phyloP scores from a whole-genome alignment of 2,329 filamentous ascomycete genomes.

The Trematosphaeria pertusa region DNA sequence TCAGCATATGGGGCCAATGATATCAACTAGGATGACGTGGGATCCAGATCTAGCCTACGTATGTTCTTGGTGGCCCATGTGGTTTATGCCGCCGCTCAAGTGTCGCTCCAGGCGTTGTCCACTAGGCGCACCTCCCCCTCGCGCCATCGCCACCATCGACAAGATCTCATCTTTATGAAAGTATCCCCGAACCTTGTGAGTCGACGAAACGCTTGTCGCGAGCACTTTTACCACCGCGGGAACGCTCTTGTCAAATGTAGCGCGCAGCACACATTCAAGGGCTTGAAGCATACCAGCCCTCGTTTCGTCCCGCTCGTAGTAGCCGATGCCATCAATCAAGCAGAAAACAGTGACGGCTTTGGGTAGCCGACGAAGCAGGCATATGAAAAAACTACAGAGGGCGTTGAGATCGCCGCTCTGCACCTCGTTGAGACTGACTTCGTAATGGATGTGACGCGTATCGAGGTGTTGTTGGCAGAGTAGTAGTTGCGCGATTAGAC shows the following conservation, averaged over 20 bases:
- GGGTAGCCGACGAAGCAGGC: background rate
- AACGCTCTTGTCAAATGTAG: background rate
- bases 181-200: background rate
- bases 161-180: no score
- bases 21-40: no score
- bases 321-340: background rate
- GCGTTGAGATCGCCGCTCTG: background rate
- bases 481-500: constrained; percentile 13
- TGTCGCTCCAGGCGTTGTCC: no score
- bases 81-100: no score
- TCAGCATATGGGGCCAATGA: no score
- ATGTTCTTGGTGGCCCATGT: no score
- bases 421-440: background rate
- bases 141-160: no score
- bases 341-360: background rate
- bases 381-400: background rate
- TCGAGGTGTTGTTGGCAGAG: background rate
- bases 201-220: background rate
- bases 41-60: no score
- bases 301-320: background rate
- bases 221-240: background rate
- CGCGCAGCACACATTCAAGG: background rate
- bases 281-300: background rate
- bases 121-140: no score
- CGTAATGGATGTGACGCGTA: background rate